Evolutionary conservation across 75 land plant species (phyloP), one percentile per base, ranked within the genome.

Genomic region (Cupressus sempervirens): DNA sequence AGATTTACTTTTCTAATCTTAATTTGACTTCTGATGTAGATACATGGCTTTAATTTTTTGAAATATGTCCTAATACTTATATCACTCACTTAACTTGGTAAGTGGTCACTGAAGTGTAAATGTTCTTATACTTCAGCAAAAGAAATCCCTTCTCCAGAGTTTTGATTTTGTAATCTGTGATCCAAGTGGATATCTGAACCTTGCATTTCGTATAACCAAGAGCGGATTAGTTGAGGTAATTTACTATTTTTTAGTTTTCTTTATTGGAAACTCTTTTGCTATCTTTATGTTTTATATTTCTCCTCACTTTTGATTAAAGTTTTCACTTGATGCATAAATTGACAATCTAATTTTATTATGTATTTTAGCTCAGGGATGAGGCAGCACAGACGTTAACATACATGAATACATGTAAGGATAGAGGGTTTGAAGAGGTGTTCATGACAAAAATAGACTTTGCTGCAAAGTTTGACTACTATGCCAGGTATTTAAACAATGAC

Each of bases 391-490:
- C 95, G 29, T 83, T 94, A 80, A 83, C 68, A 65, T 90, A 88
- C 83, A 89, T 94, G 85, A 91, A 88, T 11, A 91, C 84, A 86
- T 86, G 88, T 35, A 86, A 85, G 83, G 94, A 92, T 88, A 90
- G 86, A 75, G 98, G 96, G 56, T 97, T 97, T 90, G 92, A 92
- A 65, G 95, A 90, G 84, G 62, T 91, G 26, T 97, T 95, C 84
- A 89, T 95, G 92, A 92, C 93, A 29, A 90, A 84, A 82, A 84
- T 93, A 80, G 99, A 95, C 41, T 92, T 88, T 85, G 83, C 98
- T 90, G 90, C 94, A 32, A 95, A 92, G 85, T 97, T 91, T 89
- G 99, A 97, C 84, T 92, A 90, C 80, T 92, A 92, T 84, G 86
- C 93, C 80, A 94, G 98, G 99, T 97, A 84, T 20, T 74, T 80